Conservation (phyloP, 2,329 filamentous ascomycete species). For the Chaetomiaceae sp. region DNA sequence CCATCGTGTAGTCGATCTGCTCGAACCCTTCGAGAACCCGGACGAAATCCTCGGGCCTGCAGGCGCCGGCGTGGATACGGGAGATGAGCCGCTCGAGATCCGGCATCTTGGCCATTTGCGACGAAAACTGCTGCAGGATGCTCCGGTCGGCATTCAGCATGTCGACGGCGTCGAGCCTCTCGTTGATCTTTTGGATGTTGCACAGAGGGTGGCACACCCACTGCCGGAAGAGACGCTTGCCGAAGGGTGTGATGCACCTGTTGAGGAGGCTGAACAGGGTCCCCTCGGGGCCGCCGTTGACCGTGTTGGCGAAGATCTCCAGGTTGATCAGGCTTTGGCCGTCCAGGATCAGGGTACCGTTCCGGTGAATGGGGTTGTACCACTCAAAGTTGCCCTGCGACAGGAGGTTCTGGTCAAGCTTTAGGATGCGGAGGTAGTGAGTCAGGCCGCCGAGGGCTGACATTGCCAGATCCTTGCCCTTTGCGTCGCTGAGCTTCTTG, state of each 20-base stretch:
- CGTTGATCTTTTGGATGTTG: constrained; percentile 83
- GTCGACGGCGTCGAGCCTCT: constrained; percentile 89
- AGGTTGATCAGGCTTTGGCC: constrained; percentile 96
- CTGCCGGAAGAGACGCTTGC: constrained; percentile 90
- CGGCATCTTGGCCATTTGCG: constrained; percentile 84
- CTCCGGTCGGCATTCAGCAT: constrained; percentile 78
- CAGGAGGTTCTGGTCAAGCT: constrained; percentile 81
- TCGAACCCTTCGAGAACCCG: constrained; percentile 93
- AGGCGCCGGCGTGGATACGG: constrained; percentile 86
- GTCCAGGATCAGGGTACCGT: constrained; percentile 87
- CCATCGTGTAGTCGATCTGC: constrained; percentile 93
- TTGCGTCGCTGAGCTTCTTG: constrained; percentile 63
- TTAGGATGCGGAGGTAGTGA: constrained; percentile 79
- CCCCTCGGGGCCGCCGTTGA: constrained; percentile 77
- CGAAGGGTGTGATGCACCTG: constrained; percentile 91
- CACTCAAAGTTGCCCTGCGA: constrained; percentile 86
- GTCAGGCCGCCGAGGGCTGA: constrained; percentile 86
- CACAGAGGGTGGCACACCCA: constrained; percentile 97
- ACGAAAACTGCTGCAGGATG: constrained; percentile 81
- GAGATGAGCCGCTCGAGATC: constrained; percentile 93
- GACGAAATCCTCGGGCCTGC: constrained; percentile 87
- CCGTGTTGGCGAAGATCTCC: constrained; percentile 93
- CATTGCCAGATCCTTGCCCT: constrained; percentile 77
- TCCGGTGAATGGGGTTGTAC: constrained; percentile 88
- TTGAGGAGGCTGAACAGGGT: constrained; percentile 90